Evolutionary conservation across 768 basidiomycete species (phyloP), one percentile per base, ranked within the genome.

Genomic region (Termitomyces sp.): DNA sequence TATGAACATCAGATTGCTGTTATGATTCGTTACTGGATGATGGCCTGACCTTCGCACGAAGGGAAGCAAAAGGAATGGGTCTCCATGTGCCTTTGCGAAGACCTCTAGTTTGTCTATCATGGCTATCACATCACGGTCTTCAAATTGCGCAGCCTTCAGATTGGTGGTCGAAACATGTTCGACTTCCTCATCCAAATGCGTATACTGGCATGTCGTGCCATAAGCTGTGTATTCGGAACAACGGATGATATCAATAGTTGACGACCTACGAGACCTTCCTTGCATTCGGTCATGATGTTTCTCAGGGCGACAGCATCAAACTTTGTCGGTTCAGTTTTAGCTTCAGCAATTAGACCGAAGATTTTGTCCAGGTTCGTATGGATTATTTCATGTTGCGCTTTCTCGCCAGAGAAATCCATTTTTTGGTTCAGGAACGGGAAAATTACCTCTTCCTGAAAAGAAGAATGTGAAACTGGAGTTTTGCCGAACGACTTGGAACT

Each of bases 111-210:
- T 63, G 0, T 55, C 66, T 13, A 68, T 59, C 56, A 75, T 64
- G 9, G 61, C 63, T 24, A 60, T 44, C 24, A 75, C 43, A 36
- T 74, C 73, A 18, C 55, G 56, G n/a, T 63, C 63, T 0, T 66
- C 60, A 56, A 73, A 72, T 1, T 65, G 68, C 6, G 64, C 64
- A 13, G 56, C 53, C 55, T 65, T 68, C 51, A 78, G 31, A 20
- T 71, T 72, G 27, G 65, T 56, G 2, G 69, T 63, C 1, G 65
- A 61, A 36, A 78, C 56, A 52, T 75, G 72, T 41, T 59, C 64
- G 7, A 76, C 64, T 52, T 76, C 75, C 20, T 74, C 71, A 59
- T 72, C 70, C 12, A 78, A 56, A 59, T 76, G 74, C 5, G 61
- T 48, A 58, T 67, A 75, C 74, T 75, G 34, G n/a, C 53, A 20